A percentile compares a stretch with the other conserved stretches of the same genome.
Conservation (phyloP, 345 rosid species). For the Nasturtium officinale region DNA sequence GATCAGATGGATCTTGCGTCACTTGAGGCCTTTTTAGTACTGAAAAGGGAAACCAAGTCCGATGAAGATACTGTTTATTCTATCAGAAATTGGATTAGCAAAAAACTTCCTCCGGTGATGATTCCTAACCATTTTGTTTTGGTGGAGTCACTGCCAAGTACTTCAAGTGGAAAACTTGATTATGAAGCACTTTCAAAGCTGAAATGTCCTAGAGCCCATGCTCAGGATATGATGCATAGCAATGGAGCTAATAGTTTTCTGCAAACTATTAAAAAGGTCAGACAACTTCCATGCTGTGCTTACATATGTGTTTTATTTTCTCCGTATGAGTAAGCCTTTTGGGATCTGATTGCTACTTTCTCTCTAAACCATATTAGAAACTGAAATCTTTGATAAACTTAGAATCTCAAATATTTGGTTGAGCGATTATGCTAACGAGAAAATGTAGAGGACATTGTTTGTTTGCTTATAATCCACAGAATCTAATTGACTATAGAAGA, state of each 20-base stretch:
- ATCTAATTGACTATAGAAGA: constrained; percentile 13
- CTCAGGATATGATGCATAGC: constrained; percentile 42
- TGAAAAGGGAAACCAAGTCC: constrained; percentile 49
- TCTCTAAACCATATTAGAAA: constrained; percentile 20
- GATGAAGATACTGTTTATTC: constrained; percentile 47
- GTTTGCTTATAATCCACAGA: not conserved
- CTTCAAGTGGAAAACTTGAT: constrained; percentile 86
- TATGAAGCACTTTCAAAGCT: constrained; percentile 57
- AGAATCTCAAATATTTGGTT: constrained; percentile 14
- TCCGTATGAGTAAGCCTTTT: not conserved
- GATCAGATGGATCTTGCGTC: constrained; percentile 48
- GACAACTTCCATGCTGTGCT: constrained; percentile 15
- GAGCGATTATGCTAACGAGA: too few relatives aligned
- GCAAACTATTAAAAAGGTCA: constrained; percentile 74
- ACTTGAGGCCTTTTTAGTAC: constrained; percentile 61
- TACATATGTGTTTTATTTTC: not conserved
- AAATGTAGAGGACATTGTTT: not conserved
- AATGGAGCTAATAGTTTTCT: constrained; percentile 41
- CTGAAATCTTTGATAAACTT: not conserved
- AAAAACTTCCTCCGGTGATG: constrained; percentile 73
- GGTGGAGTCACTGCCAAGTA: constrained; percentile 63
- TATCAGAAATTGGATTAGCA: constrained; percentile 63
- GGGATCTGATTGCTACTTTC: not conserved
- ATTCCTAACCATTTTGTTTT: constrained; percentile 62
- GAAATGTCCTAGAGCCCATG: constrained; percentile 30